phyloP scores from a whole-genome alignment of 129 eudicot species.

The Deinandra increscens region DNA sequence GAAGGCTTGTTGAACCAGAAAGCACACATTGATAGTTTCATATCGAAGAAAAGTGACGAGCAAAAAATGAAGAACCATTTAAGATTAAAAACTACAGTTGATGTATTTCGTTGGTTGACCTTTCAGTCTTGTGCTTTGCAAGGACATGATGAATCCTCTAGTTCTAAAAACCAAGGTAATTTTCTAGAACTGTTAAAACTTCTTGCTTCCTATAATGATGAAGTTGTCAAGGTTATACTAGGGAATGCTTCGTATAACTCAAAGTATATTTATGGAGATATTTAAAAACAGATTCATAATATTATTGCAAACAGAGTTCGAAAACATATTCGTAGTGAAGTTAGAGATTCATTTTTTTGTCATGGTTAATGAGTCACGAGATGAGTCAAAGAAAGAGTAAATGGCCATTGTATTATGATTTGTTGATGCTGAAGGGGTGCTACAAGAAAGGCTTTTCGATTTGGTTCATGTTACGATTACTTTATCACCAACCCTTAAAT shows the following conservation, averaged over 20 bases:
- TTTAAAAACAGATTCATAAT: slow-evolving; percentile 21
- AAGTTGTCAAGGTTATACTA: too few species aligned
- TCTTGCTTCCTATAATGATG: too few species aligned
- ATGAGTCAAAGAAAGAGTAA: too few species aligned
- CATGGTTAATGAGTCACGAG: not conserved
- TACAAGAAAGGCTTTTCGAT: slow-evolving; percentile 19
- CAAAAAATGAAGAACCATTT: not conserved
- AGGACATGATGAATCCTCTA: too few species aligned
- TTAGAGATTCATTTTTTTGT: not conserved
- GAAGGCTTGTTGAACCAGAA: not conserved
- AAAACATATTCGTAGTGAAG: not conserved
- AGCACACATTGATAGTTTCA: too few species aligned
- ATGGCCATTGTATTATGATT: slow-evolving; percentile 25
- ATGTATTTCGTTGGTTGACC: not conserved
- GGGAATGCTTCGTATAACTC: slow-evolving; percentile 3
- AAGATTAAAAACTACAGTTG: not conserved
- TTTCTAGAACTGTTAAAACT: too few species aligned
- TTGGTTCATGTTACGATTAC: not conserved
- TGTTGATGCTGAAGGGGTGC: slow-evolving; percentile 5
- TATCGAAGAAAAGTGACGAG: not conserved
- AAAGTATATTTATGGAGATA: not conserved
- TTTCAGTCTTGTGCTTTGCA: not conserved
- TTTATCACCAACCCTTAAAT: too few species aligned
- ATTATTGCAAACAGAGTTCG: slow-evolving; percentile 7
- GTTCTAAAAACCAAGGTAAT: too few species aligned